A percentile compares a stretch with the other conserved stretches of the same genome.
phyloP scores from a whole-genome alignment of 1,284 basidiomycete genomes.

The Tylopilus microsporus region DNA sequence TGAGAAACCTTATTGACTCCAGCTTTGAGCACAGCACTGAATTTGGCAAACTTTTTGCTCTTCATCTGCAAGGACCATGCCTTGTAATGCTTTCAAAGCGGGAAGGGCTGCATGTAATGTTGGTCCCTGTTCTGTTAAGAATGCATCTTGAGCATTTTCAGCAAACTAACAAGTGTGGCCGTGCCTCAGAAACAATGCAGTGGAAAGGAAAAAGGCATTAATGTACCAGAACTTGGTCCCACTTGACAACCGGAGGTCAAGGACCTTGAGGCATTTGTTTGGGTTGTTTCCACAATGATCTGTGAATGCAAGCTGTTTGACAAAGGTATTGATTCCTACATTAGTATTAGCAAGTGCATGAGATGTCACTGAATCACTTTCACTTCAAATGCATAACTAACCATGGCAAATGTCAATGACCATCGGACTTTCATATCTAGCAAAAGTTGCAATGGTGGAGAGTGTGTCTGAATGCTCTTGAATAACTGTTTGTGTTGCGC shows the following conservation, averaged over 20 bases:
- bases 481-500: not conserved
- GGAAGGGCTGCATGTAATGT: constrained; percentile 11
- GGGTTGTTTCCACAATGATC: not conserved
- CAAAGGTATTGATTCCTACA: constrained; percentile 8
- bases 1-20: constrained; percentile 32
- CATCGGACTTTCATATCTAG: no score
- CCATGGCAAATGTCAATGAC: not conserved
- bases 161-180: constrained; percentile 9
- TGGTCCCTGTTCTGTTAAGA: constrained; percentile 11
- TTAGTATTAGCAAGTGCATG: not conserved
- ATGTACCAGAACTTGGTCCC: constrained; percentile 3
- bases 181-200: no score
- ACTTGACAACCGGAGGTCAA: constrained; percentile 6
- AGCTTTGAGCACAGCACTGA: constrained; percentile 12
- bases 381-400: not conserved
- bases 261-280: constrained; percentile 4
- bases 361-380: no score
- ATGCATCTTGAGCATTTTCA: constrained; percentile 13
- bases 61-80: constrained; percentile 15
- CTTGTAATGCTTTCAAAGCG: constrained; percentile 23
- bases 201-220: no score
- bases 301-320: constrained; percentile 9
- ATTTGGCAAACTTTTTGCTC: constrained; percentile 14
- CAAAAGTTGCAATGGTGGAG: not conserved
- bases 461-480: not conserved